Evolutionary conservation across 495 filamentous ascomycete genomes (phyloP), one percentile per base, ranked within the genome.

Genomic region (Astrothelium subdiscretum): DNA sequence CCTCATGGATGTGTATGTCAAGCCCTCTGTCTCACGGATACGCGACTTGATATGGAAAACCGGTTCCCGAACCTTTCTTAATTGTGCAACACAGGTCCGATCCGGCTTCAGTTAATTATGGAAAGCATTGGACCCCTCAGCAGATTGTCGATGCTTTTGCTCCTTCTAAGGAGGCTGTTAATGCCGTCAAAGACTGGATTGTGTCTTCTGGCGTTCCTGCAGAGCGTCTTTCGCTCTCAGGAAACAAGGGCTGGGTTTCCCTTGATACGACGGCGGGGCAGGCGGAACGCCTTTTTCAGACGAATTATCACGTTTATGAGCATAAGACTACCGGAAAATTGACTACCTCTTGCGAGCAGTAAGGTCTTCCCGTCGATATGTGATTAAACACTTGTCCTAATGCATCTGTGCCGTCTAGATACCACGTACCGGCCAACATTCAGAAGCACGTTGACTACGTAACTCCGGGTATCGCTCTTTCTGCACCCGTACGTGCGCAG

Each of bases 41-140:
- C 15, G 35, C 8, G 35, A 26, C n/a, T n/a, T n/a, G n/a, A n/a
- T n/a, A n/a, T n/a, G n/a, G n/a, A n/a, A n/a, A n/a, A n/a, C n/a
- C n/a, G n/a, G n/a, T n/a, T n/a, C n/a, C n/a, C n/a, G n/a, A n/a
- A n/a, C n/a, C n/a, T n/a, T 59, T 15, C 58, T 43, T 59, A 24
- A 10, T 3, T 22, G 11, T 24, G 12, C 58, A 22, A 6, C 11
- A 35, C 58, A 38, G 31, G 24, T 62, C 67, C 24, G 32, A 66
- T 48, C 67, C 67, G 20, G 51, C 43, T 4, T 68, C 66, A 2
- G 10, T 31, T 29, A 67, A 69, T 29, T 69, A 65, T 63, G 67
- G 65, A 24, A 65, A 65, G 57, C 62, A 67, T 26, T 68, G 63
- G 65, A 63, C 59, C 15, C 12, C 65, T 4, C 24, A 63, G 31